phyloP scores from a whole-genome alignment of 1,284 basidiomycete species.

The Entoloma clypeatum region DNA sequence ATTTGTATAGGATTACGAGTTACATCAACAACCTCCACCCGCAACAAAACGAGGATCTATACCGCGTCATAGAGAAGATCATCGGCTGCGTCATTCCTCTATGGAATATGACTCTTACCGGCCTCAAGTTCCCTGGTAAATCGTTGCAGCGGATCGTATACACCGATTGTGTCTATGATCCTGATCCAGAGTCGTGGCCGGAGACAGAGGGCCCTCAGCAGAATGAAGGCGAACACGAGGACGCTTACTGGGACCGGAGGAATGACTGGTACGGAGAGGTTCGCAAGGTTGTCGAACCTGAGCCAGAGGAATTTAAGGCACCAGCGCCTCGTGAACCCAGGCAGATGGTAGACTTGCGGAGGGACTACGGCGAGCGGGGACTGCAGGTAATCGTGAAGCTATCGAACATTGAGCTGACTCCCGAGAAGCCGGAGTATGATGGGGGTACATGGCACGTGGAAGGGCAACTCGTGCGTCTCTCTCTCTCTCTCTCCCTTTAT shows the following conservation, averaged over 20 bases:
- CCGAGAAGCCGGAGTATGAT: constrained; percentile 37
- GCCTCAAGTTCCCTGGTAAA: constrained; percentile 10
- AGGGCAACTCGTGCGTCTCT: constrained; percentile 29
- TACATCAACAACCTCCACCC: constrained; percentile 24
- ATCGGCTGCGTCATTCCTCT: constrained; percentile 18
- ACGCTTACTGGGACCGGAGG: constrained; percentile 13
- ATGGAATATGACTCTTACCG: constrained; percentile 20
- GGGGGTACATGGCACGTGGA: constrained; percentile 39
- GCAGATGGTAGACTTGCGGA: constrained; percentile 19
- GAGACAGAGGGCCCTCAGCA: constrained; percentile 13
- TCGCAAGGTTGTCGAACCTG: constrained; percentile 16
- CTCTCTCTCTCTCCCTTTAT: not conserved
- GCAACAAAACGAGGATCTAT: constrained; percentile 12
- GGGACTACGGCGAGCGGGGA: constrained; percentile 19
- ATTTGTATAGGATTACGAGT: constrained; percentile 17
- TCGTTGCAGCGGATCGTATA: constrained; percentile 21
- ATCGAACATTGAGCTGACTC: constrained; percentile 44
- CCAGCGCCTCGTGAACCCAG: constrained; percentile 15
- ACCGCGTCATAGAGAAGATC: constrained; percentile 15
- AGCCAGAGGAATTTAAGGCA: constrained; percentile 19
- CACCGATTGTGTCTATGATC: constrained; percentile 18
- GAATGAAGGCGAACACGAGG: constrained; percentile 17
- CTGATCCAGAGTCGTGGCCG: constrained; percentile 16
- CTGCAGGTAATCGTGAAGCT: constrained; percentile 51
- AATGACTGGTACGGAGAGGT: constrained; percentile 17